phyloP scores from a whole-genome alignment of 2,329 filamentous ascomycete genomes.

The Xylariomycetidae sp. region DNA sequence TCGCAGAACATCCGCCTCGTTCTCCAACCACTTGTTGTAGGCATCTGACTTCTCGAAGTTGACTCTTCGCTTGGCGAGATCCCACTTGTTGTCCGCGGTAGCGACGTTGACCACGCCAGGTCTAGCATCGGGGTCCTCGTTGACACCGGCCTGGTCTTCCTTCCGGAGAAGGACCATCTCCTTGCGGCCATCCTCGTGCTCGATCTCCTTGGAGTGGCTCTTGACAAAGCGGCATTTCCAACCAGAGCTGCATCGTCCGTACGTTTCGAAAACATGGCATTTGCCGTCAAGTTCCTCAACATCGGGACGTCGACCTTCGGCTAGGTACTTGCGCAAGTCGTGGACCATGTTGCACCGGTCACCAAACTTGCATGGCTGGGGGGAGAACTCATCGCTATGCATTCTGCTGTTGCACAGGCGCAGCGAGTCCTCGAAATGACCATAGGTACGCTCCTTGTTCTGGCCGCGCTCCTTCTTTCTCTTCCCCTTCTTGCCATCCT shows the following conservation, averaged over 20 bases:
- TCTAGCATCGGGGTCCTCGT: slow-evolving; percentile 37
- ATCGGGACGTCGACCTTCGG: slow-evolving; percentile 74
- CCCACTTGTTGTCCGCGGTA: slow-evolving; percentile 61
- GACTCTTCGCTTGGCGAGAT: slow-evolving; percentile 66
- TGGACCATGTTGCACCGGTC: slow-evolving; percentile 78
- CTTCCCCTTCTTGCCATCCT: slow-evolving; percentile 41
- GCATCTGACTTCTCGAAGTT: slow-evolving; percentile 67
- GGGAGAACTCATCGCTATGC: slow-evolving; percentile 73
- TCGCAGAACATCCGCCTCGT: slow-evolving; percentile 47
- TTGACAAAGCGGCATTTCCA: slow-evolving; percentile 93
- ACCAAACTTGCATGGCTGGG: slow-evolving; percentile 68
- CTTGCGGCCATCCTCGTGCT: slow-evolving; percentile 71
- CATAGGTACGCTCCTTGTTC: slow-evolving; percentile 78
- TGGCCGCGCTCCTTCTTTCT: slow-evolving; percentile 60
- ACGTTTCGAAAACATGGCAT: slow-evolving; percentile 74
- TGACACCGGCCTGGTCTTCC: slow-evolving; percentile 34
- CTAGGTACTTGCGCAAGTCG: slow-evolving; percentile 78
- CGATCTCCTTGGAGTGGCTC: slow-evolving; percentile 79
- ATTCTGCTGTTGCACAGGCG: slow-evolving; percentile 71
- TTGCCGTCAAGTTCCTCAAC: slow-evolving; percentile 67
- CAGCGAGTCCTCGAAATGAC: slow-evolving; percentile 69
- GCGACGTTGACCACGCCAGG: slow-evolving; percentile 73
- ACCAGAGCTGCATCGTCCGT: slow-evolving; percentile 72
- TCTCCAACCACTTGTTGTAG: slow-evolving; percentile 73
- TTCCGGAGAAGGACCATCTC: slow-evolving; percentile 69